Conservation (phyloP, 1,284 basidiomycete species). For the Tremellales sp. region DNA sequence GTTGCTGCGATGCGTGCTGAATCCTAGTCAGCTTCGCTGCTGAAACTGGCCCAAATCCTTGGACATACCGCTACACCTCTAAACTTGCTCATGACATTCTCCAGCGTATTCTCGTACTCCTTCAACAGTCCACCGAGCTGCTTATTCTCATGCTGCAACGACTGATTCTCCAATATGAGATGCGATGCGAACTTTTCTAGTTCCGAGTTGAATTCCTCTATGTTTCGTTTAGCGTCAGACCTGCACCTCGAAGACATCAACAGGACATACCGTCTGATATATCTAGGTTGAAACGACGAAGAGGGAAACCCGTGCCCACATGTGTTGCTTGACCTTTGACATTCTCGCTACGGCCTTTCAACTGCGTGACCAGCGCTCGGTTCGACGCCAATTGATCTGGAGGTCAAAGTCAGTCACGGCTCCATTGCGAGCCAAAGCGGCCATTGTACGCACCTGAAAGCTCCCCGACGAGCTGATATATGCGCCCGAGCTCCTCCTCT, state of each 20-base stretch:
- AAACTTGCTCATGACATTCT: constrained; percentile 95
- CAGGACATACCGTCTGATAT: constrained; percentile 78
- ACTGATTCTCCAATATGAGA: constrained; percentile 89
- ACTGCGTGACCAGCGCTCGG: constrained; percentile 66
- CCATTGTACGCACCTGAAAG: constrained; percentile 50
- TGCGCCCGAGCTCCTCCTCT: constrained; percentile 66
- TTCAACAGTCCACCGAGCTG: constrained; percentile 82
- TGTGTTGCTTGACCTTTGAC: constrained; percentile 82
- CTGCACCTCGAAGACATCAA: constrained; percentile 4
- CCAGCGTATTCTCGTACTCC: constrained; percentile 92
- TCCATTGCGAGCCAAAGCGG: not conserved
- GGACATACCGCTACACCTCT: constrained; percentile 78
- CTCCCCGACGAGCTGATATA: constrained; percentile 76
- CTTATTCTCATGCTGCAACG: constrained; percentile 87
- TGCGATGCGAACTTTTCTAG: constrained; percentile 85
- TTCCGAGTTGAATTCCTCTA: constrained; percentile 90
- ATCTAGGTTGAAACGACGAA: constrained; percentile 90
- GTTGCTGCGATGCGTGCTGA: constrained; percentile 89
- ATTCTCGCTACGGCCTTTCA: constrained; percentile 69
- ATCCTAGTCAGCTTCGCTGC: too few species aligned
- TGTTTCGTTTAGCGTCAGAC: not conserved
- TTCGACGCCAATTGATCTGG: constrained; percentile 81
- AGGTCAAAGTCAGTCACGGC: not conserved
- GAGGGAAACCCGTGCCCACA: constrained; percentile 69
- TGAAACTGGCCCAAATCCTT: too few species aligned